A percentile compares a stretch with the other conserved stretches of the same genome.
phyloP scores from a whole-genome alignment of 2,329 filamentous ascomycete species.

The Colletotrichum cereale region DNA sequence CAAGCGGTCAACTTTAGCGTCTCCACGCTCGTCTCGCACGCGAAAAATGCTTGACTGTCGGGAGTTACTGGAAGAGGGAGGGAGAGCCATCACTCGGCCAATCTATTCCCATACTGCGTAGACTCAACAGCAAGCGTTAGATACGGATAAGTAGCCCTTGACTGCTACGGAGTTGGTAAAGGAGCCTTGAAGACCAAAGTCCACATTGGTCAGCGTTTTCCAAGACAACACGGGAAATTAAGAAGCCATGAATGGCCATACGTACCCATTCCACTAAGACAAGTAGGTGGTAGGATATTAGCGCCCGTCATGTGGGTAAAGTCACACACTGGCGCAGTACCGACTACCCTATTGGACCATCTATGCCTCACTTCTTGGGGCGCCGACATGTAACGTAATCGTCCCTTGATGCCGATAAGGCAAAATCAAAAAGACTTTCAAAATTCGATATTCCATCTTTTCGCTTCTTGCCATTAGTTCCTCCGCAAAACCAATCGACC shows the following conservation, averaged over 20 bases:
- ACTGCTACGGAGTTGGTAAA: neutral
- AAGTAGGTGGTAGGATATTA: neutral
- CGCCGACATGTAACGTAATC: too few relatives aligned
- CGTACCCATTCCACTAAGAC: neutral
- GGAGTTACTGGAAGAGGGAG: conserved; percentile 5
- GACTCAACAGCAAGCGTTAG: neutral
- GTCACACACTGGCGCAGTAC: neutral
- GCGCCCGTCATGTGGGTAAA: neutral
- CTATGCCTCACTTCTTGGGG: neutral
- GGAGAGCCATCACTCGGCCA: neutral
- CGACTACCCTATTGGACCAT: neutral
- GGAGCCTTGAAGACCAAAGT: neutral
- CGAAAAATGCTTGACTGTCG: conserved; percentile 23
- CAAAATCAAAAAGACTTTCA: neutral
- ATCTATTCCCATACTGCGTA: neutral
- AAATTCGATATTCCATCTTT: neutral
- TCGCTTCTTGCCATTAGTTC: neutral
- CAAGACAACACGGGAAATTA: neutral
- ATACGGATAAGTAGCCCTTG: neutral
- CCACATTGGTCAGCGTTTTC: neutral
- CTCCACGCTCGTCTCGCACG: neutral
- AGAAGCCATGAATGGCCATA: neutral
- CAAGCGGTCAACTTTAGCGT: neutral
- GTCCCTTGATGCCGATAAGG: neutral
- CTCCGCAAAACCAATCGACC: neutral